Percentiles rank a stretch among this genome's conserved stretches.
These are phyloP conservation scores for Hibiscus syriacus DNA, from an alignment of 345 rosid genomes.

Conservation along the genomic window DNA sequence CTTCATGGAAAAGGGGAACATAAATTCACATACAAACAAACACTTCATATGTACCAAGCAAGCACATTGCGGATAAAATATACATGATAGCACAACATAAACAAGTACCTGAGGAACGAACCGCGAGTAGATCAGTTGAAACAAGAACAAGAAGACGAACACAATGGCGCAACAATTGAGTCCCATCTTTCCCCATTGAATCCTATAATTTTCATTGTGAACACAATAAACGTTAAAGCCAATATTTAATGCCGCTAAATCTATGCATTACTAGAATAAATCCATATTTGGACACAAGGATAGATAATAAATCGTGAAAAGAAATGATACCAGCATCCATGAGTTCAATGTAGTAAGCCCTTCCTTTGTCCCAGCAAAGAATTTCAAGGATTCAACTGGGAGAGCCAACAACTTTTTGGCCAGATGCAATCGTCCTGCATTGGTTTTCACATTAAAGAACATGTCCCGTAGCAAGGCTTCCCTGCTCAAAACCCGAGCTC, in stretches of 20 bases:
- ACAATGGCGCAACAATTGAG: slow-evolving; percentile 97
- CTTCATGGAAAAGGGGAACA: slow-evolving; percentile 8
- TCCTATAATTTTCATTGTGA: slow-evolving; percentile 45
- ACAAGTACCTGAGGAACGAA: slow-evolving; percentile 83
- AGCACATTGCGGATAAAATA: not conserved
- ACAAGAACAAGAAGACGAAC: slow-evolving; percentile 98
- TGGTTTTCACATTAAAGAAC: slow-evolving; percentile 87
- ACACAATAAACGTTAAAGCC: not conserved
- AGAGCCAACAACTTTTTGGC: slow-evolving; percentile 84
- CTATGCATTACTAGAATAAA: slow-evolving; percentile 14
- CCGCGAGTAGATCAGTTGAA: slow-evolving; percentile 86
- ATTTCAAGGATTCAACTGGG: slow-evolving; percentile 75
- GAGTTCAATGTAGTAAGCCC: slow-evolving; percentile 86
- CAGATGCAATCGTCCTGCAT: slow-evolving; percentile 78
- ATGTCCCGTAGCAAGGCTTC: slow-evolving; percentile 74
- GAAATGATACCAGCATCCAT: slow-evolving; percentile 84
- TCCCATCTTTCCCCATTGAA: slow-evolving; percentile 98
- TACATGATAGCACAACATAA: slow-evolving; percentile 12
- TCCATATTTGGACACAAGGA: slow-evolving; percentile 4
- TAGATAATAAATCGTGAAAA: slow-evolving; percentile 11
- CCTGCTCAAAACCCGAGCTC: slow-evolving; percentile 52
- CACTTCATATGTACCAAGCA: slow-evolving; percentile 1
- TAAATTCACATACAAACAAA: slow-evolving; percentile 7
- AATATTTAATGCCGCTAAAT: not conserved
- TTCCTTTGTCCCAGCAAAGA: slow-evolving; percentile 91